These are phyloP conservation scores for Berberis vulgaris DNA, from an alignment of 164 flowering plant genomes.

Conservation along the genomic window DNA sequence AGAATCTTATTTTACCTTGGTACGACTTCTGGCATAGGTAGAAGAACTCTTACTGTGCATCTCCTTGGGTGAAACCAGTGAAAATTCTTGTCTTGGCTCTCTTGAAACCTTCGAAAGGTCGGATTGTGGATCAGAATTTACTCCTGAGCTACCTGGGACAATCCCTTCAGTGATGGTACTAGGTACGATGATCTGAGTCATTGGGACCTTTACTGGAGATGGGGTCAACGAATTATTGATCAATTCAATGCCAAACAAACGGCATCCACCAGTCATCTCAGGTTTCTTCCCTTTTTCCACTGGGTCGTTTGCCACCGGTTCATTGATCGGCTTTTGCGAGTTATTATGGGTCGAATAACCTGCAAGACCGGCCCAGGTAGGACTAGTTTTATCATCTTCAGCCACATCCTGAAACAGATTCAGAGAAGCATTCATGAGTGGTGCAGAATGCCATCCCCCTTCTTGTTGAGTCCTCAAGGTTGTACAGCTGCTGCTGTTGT, in stretches of 20 bases:
- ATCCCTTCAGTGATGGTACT: slow-evolving; percentile 26
- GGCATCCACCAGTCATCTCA: slow-evolving; percentile 36
- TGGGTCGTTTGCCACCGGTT: slow-evolving; percentile 12
- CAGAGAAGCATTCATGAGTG: slow-evolving; percentile 26
- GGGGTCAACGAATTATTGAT: slow-evolving; percentile 17
- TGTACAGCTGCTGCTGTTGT: slow-evolving; percentile 15
- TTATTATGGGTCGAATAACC: slow-evolving; percentile 22
- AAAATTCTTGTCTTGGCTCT: slow-evolving; percentile 30
- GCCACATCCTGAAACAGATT: slow-evolving; percentile 27
- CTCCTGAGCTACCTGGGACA: slow-evolving; percentile 23
- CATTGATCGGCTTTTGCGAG: slow-evolving; percentile 13
- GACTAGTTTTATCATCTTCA: slow-evolving; percentile 40
- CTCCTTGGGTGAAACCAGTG: slow-evolving; percentile 34
- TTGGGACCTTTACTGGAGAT: slow-evolving; percentile 14
- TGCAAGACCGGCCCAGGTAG: slow-evolving; percentile 22
- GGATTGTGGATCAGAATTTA: slow-evolving; percentile 43
- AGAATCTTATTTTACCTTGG: slow-evolving; percentile 46
- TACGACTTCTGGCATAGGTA: slow-evolving; percentile 59
- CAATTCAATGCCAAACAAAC: slow-evolving; percentile 77
- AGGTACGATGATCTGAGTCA: slow-evolving; percentile 13
- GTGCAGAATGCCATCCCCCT: slow-evolving; percentile 28
- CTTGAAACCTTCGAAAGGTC: slow-evolving; percentile 40
- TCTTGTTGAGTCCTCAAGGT: slow-evolving; percentile 13
- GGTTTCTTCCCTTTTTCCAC: slow-evolving; percentile 31
- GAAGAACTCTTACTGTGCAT: slow-evolving; percentile 31